Evolutionary conservation across 202 grass and related monocot species (phyloP).

Genomic region (Schoenoplectus tabernaemontani): DNA sequence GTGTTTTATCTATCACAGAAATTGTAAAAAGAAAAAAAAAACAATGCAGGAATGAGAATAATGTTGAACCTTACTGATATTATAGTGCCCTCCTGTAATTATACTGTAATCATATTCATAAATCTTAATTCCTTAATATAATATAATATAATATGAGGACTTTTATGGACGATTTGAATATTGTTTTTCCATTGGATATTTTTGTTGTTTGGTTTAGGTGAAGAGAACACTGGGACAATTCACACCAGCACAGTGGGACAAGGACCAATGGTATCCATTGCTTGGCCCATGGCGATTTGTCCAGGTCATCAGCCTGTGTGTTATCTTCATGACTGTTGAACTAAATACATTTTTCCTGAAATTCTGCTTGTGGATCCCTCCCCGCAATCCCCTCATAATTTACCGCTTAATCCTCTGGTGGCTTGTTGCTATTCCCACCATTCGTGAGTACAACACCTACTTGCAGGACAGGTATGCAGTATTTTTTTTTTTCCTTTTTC

Average conservation of each 20-base stretch:
- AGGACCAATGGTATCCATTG: constrained; percentile 91
- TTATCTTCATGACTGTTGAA: constrained; percentile 91
- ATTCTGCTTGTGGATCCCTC: constrained; percentile 96
- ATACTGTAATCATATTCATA: background rate
- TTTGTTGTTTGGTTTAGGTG: constrained; percentile 46
- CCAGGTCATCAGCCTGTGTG: constrained; percentile 81
- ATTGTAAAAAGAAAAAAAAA: background rate
- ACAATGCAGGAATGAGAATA: background rate
- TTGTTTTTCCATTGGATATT: constrained; percentile 8
- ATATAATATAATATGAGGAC: background rate
- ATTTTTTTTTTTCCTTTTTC: background rate
- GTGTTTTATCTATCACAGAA: background rate
- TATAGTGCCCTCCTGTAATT: background rate
- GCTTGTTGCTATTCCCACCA: constrained; percentile 96
- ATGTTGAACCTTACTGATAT: background rate
- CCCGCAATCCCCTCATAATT: constrained; percentile 70
- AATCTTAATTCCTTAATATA: background rate
- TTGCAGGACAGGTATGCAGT: constrained; percentile 84
- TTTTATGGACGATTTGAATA: background rate
- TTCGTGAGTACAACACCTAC: constrained; percentile 96
- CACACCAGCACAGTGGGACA: constrained; percentile 94
- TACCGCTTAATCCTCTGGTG: constrained; percentile 95
- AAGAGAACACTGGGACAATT: constrained; percentile 96
- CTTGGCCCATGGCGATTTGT: constrained; percentile 89
- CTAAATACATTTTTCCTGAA: constrained; percentile 99